Percentiles rank a stretch among this genome's conserved stretches.
phyloP scores from a whole-genome alignment of 1,139 yeast species.

The Saccharomycopsis hybrid region DNA sequence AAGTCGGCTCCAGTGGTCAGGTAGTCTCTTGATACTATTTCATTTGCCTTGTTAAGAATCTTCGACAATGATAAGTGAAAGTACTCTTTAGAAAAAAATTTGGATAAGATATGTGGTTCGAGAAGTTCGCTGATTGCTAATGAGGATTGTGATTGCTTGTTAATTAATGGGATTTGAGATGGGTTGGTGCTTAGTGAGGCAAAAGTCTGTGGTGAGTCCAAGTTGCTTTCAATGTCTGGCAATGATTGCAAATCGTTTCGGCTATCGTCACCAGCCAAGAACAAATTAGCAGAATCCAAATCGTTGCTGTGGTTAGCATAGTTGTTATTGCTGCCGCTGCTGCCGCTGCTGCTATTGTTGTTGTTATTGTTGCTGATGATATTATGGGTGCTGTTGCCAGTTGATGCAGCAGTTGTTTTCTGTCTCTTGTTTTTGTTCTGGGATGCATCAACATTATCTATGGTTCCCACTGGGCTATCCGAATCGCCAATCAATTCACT shows the following conservation, averaged over 20 bases:
- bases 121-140: constrained; percentile 16
- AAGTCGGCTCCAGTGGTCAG: constrained; percentile 40
- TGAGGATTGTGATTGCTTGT: constrained; percentile 24
- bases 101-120: constrained; percentile 19
- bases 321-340: constrained; percentile 1
- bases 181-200: constrained; percentile 13
- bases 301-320: neutral
- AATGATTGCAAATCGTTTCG: constrained; percentile 14
- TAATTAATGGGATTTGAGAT: constrained; percentile 17
- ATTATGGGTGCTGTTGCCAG: constrained; percentile 14
- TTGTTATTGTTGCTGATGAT: too few relatives aligned
- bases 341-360: too few relatives aligned
- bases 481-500: constrained; percentile 1
- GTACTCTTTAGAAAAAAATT: constrained; percentile 26
- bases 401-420: constrained; percentile 8
- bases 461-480: neutral
- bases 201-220: constrained; percentile 8
- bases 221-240: constrained; percentile 22
- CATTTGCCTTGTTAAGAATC: constrained; percentile 32
- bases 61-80: constrained; percentile 25
- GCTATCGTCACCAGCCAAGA: constrained; percentile 4
- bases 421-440: neutral
- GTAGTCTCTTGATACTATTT: constrained; percentile 37
- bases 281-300: constrained; percentile 16
- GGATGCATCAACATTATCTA: neutral